Percentiles rank a stretch among this genome's conserved stretches.
Conservation (phyloP, 1,139 yeast species). For the Saccharomyces pastorianus region DNA sequence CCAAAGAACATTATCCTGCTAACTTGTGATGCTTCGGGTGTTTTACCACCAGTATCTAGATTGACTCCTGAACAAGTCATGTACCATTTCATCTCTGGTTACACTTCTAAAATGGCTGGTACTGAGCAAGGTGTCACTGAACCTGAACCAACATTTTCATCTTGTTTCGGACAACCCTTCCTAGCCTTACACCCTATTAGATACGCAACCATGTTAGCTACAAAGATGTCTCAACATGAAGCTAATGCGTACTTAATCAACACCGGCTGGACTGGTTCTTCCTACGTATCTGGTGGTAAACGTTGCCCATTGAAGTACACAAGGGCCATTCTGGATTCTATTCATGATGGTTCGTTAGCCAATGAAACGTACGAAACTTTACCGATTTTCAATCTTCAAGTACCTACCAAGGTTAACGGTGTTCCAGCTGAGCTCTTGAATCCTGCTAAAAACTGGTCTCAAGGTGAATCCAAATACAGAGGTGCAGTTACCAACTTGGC, state of each 20-base stretch:
- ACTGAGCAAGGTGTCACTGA: constrained; percentile 98
- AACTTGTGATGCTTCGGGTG: constrained; percentile 98
- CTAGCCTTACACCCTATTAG: constrained; percentile 96
- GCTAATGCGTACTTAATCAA: constrained; percentile 95
- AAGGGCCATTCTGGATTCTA: constrained; percentile 90
- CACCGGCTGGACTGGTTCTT: constrained; percentile 98
- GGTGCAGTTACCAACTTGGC: constrained; percentile 71
- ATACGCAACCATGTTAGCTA: constrained; percentile 93
- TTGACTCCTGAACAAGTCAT: constrained; percentile 92
- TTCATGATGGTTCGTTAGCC: constrained; percentile 83
- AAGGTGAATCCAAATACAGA: constrained; percentile 58
- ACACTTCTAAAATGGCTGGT: constrained; percentile 99
- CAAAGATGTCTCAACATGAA: constrained; percentile 80
- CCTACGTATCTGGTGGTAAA: constrained; percentile 88
- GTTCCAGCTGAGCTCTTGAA: constrained; percentile 83
- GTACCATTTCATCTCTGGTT: constrained; percentile 98
- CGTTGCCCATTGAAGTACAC: constrained; percentile 98
- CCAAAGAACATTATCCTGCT: constrained; percentile 88
- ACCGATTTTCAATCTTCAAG: constrained; percentile 79
- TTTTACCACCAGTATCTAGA: constrained; percentile 92
- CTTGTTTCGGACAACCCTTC: constrained; percentile 99
- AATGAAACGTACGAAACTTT: constrained; percentile 74
- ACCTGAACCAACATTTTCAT: constrained; percentile 96
- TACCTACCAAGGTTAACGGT: constrained; percentile 73
- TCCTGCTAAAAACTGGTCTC: constrained; percentile 80